Evolutionary conservation across 257 asterid species (phyloP).

Genomic region (Fraxinus pennsylvanica): DNA sequence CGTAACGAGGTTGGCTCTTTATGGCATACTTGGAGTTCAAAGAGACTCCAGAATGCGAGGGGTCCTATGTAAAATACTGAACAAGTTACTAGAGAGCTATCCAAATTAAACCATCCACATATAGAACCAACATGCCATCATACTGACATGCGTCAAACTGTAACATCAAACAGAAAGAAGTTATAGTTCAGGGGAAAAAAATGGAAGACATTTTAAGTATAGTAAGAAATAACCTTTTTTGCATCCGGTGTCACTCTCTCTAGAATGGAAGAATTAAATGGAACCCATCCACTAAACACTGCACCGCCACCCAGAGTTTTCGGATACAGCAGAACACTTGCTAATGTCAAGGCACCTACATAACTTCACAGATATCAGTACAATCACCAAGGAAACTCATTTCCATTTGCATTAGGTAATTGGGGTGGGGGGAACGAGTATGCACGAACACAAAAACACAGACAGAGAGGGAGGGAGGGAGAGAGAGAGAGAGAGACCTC

Average conservation of each 20-base stretch:
- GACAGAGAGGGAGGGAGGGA: conserved; percentile 24
- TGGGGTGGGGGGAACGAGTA: background rate
- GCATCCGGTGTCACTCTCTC: conserved; percentile 71
- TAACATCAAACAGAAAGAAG: too few relatives aligned
- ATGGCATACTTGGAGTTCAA: too few relatives aligned
- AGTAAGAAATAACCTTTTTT: conserved; percentile 53
- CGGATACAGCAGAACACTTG: conserved; percentile 85
- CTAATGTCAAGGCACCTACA: conserved; percentile 88
- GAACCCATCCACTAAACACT: conserved; percentile 97
- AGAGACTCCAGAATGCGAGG: too few relatives aligned
- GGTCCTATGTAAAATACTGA: too few relatives aligned
- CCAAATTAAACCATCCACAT: too few relatives aligned
- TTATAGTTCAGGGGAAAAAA: too few relatives aligned
- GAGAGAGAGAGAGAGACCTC: conserved; percentile 52
- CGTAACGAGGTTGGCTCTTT: too few relatives aligned
- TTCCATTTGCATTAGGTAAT: background rate
- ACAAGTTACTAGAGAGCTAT: too few relatives aligned
- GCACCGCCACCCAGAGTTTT: conserved; percentile 94
- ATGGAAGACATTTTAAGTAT: conserved; percentile 3
- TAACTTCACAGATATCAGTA: conserved; percentile 20
- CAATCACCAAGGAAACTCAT: background rate
- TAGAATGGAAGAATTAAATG: conserved; percentile 67
- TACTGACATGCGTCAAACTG: background rate
- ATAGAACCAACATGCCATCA: background rate
- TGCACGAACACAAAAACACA: background rate